These are phyloP conservation scores for Calonectria henricotiae DNA, from an alignment of 2,329 filamentous ascomycete species.

Conservation along the genomic window DNA sequence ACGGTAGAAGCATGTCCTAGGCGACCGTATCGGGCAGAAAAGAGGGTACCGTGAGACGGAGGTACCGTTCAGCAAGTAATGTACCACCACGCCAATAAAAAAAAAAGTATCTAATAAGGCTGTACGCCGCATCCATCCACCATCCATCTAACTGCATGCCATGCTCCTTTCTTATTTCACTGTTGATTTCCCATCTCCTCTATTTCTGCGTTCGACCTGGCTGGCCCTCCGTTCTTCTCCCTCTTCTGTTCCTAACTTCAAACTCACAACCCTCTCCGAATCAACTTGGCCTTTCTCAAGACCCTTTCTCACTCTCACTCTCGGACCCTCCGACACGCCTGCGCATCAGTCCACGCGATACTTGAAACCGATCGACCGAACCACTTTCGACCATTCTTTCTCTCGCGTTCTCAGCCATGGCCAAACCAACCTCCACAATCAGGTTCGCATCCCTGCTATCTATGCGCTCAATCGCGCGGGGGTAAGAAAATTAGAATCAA, in stretches of 20 bases:
- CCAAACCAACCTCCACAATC: slow-evolving; percentile 46
- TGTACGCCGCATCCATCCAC: slow-evolving; percentile 30
- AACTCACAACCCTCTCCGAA: slow-evolving; percentile 3
- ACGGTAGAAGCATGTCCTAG: slow-evolving; percentile 18
- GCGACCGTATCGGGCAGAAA: slow-evolving; percentile 2
- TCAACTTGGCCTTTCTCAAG: background rate
- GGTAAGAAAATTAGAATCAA: background rate
- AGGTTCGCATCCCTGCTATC: slow-evolving; percentile 40
- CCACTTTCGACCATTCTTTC: slow-evolving; percentile 10
- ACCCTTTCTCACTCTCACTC: background rate
- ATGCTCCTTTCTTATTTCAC: slow-evolving; percentile 29
- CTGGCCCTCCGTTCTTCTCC: slow-evolving; percentile 8
- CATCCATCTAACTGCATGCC: slow-evolving; percentile 16
- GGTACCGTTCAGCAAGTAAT: slow-evolving; percentile 4
- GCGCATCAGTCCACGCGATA: slow-evolving; percentile 9
- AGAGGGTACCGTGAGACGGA: slow-evolving; percentile 4
- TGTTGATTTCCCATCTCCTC: slow-evolving; percentile 1
- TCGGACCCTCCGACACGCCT: background rate
- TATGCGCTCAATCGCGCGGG: background rate
- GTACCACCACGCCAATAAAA: slow-evolving; percentile 15
- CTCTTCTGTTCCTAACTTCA: background rate
- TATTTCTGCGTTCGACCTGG: background rate
- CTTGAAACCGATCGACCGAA: slow-evolving; percentile 21
- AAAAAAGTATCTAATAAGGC: slow-evolving; percentile 28
- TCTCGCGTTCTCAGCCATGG: slow-evolving; percentile 41